These are phyloP conservation scores for Fusarium circinatum DNA, from an alignment of 2,329 filamentous ascomycete species.

Conservation along the genomic window DNA sequence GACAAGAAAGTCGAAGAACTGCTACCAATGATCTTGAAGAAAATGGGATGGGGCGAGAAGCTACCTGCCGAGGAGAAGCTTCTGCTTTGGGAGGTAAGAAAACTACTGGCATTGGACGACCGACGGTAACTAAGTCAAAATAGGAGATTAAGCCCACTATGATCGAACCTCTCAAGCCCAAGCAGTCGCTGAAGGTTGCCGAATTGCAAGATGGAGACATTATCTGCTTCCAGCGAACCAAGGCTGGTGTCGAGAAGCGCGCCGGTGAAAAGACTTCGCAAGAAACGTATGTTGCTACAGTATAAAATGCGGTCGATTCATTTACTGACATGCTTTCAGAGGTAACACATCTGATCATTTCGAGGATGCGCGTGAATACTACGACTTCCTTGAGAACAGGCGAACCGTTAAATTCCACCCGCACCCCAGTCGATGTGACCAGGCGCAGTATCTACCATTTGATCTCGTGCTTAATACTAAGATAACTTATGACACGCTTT, in stretches of 20 bases:
- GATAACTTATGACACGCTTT: constrained; percentile 88
- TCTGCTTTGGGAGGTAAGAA: constrained; percentile 78
- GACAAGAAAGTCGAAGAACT: constrained; percentile 90
- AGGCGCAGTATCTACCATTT: constrained; percentile 72
- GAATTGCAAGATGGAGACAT: constrained; percentile 98
- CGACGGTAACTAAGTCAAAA: constrained; percentile 8
- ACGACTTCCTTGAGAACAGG: constrained; percentile 91
- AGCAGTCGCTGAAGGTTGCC: constrained; percentile 86
- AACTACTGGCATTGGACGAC: not conserved
- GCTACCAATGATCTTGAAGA: constrained; percentile 77
- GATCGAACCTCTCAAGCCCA: constrained; percentile 94
- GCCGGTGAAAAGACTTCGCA: constrained; percentile 44
- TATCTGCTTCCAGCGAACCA: constrained; percentile 85
- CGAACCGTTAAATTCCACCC: constrained; percentile 82
- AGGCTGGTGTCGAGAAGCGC: constrained; percentile 48
- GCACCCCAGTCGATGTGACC: constrained; percentile 66
- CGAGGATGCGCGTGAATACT: constrained; percentile 84
- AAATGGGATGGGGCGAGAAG: constrained; percentile 88
- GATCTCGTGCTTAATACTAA: constrained; percentile 84
- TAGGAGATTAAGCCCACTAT: constrained; percentile 96
- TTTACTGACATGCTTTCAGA: constrained; percentile 27
- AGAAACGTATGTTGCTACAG: constrained; percentile 46
- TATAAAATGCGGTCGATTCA: not conserved
- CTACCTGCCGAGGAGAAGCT: constrained; percentile 70
- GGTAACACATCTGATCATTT: constrained; percentile 59